phyloP scores from a whole-genome alignment of 2,329 filamentous ascomycete species.

The Emergomyces orientalis region DNA sequence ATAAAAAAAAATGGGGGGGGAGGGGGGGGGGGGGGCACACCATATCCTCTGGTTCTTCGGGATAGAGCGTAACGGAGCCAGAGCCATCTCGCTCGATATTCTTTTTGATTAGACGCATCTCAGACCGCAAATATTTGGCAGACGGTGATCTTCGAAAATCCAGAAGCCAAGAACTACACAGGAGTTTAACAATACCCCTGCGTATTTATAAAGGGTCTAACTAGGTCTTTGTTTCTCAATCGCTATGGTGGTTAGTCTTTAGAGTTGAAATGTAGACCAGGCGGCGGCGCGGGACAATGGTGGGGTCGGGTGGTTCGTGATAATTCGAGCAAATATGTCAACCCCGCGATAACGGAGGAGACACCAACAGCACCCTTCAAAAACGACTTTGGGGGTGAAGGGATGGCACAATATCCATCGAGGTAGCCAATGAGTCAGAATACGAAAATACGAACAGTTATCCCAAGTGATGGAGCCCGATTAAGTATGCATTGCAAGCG shows the following conservation, averaged over 20 bases:
- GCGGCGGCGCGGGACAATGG: neutral
- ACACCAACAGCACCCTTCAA: neutral
- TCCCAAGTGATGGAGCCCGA: neutral
- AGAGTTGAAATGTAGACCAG: neutral
- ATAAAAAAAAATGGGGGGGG: neutral
- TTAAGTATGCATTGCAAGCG: neutral
- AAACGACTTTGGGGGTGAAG: neutral
- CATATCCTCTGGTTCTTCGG: slow-evolving; percentile 69
- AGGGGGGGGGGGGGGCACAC: slow-evolving; percentile 40
- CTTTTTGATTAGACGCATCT: slow-evolving; percentile 59
- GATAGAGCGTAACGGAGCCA: slow-evolving; percentile 56
- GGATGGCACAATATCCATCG: neutral
- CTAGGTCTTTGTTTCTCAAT: neutral
- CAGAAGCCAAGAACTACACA: neutral
- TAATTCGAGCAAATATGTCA: neutral
- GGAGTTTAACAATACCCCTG: neutral
- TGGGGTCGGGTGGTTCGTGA: neutral
- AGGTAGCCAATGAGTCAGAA: neutral
- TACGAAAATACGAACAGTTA: neutral
- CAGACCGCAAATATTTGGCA: neutral
- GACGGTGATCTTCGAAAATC: neutral
- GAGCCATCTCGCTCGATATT: slow-evolving; percentile 58
- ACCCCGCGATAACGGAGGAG: neutral
- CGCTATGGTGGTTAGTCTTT: neutral
- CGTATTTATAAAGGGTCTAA: neutral